These are phyloP conservation scores for Calonectria honghensis DNA, from an alignment of 2,329 filamentous ascomycete genomes.

Conservation along the genomic window DNA sequence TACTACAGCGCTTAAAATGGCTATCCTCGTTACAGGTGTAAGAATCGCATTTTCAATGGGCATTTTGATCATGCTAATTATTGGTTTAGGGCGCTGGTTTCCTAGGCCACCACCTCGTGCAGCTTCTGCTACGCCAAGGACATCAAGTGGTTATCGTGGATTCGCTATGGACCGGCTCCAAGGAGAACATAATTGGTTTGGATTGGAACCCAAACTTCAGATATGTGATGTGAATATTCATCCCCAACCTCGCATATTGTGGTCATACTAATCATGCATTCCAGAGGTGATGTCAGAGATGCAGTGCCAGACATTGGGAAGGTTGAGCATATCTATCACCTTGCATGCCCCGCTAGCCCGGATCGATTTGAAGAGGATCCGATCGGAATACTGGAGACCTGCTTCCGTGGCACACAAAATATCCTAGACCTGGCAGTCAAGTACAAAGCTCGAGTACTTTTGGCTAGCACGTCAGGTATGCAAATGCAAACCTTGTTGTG, in stretches of 20 bases:
- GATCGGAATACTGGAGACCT: slow-evolving; percentile 49
- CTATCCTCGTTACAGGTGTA: slow-evolving; percentile 45
- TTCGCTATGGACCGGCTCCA: slow-evolving; percentile 48
- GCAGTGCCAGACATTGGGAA: slow-evolving; percentile 41
- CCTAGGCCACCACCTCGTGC: slow-evolving; percentile 46
- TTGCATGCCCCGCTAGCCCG: slow-evolving; percentile 47
- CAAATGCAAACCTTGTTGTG: accelerated
- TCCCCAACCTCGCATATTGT: accelerated
- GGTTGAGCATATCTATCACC: slow-evolving; percentile 49
- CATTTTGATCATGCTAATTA: neutral
- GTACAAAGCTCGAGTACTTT: slow-evolving; percentile 43
- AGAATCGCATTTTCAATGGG: neutral
- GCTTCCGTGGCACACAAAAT: slow-evolving; percentile 45
- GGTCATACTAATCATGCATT: accelerated
- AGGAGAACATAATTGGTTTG: slow-evolving; percentile 38
- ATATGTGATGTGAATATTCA: slow-evolving; percentile 35
- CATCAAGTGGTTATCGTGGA: slow-evolving; percentile 46
- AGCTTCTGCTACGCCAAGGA: slow-evolving; percentile 41
- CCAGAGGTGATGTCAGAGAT: slow-evolving; percentile 45
- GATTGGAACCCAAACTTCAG: slow-evolving; percentile 35
- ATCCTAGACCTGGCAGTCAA: slow-evolving; percentile 45
- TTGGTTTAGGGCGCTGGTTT: slow-evolving; percentile 43
- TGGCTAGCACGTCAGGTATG: slow-evolving; percentile 48
- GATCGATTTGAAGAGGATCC: slow-evolving; percentile 46
- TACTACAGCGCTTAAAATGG: slow-evolving; percentile 21